Conservation (phyloP, 805 yeast species). For the Metschnikowia baotianmanensis region DNA sequence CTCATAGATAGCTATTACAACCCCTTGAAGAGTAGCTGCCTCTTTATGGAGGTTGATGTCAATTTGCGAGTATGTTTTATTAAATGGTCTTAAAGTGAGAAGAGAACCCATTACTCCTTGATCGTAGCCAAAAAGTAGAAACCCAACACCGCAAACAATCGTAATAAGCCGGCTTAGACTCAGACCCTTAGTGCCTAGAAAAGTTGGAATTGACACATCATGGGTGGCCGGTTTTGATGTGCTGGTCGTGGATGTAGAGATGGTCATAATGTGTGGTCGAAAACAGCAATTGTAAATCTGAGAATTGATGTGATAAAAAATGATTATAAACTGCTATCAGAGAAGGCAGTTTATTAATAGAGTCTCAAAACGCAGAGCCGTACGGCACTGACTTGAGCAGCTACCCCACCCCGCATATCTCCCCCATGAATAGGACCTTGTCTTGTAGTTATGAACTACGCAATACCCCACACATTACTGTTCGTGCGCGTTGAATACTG, state of each 20-base stretch:
- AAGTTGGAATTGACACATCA: conserved; percentile 13
- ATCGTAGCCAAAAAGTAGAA: conserved; percentile 41
- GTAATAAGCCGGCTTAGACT: conserved; percentile 14
- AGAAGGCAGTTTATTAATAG: neutral
- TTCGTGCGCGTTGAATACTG: neutral
- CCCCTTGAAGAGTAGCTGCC: conserved; percentile 22
- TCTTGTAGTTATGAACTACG: neutral
- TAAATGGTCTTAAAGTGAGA: conserved; percentile 21
- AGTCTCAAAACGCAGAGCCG: neutral
- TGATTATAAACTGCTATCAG: no score
- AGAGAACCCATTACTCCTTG: conserved; percentile 41
- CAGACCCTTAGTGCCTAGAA: conserved; percentile 12
- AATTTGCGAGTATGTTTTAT: conserved; percentile 19
- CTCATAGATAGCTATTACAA: conserved; percentile 23
- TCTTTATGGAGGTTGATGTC: conserved; percentile 13
- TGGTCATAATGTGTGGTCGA: neutral
- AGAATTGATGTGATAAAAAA: neutral
- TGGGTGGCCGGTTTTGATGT: neutral
- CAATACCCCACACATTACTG: neutral
- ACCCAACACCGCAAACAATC: conserved; percentile 18
- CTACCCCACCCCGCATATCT: neutral
- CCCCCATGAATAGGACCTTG: neutral
- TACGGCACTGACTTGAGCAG: neutral
- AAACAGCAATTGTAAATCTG: neutral
- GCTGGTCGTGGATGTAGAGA: conserved; percentile 1